phyloP scores from a whole-genome alignment of 2,329 filamentous ascomycete species.

The Penicillium sp. region DNA sequence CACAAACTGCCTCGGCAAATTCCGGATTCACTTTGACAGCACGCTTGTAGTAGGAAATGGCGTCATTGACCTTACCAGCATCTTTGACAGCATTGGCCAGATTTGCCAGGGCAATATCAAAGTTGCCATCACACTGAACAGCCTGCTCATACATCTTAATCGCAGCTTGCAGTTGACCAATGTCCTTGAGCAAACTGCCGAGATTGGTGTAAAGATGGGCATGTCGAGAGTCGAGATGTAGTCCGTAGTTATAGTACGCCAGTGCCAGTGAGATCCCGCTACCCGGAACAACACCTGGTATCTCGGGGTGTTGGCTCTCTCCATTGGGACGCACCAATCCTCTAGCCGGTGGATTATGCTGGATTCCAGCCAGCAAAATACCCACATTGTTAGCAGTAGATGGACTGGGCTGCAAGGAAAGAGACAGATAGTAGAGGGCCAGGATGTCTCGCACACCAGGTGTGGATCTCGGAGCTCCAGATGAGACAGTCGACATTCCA shows the following conservation, averaged over 20 bases:
- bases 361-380: slow-evolving; percentile 91
- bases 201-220: slow-evolving; percentile 97
- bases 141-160: slow-evolving; percentile 98
- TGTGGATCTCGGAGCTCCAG: slow-evolving; percentile 57
- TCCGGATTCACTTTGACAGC: slow-evolving; percentile 90
- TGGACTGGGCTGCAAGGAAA: slow-evolving; percentile 91
- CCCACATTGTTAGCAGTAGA: slow-evolving; percentile 98
- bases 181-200: slow-evolving; percentile 91
- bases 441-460: slow-evolving; percentile 87
- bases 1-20: slow-evolving; percentile 95
- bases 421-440: slow-evolving; percentile 88
- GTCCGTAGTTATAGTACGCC: slow-evolving; percentile 91
- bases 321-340: slow-evolving; percentile 32
- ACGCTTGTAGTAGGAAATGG: slow-evolving; percentile 85
- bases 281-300: slow-evolving; percentile 78
- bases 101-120: slow-evolving; percentile 95
- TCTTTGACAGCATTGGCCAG: slow-evolving; percentile 97
- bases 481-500: slow-evolving; percentile 74
- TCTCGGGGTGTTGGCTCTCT: slow-evolving; percentile 47
- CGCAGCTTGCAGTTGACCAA: slow-evolving; percentile 84
- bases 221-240: slow-evolving; percentile 80
- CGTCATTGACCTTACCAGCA: slow-evolving; percentile 85
- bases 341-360: slow-evolving; percentile 59
- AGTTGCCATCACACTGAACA: slow-evolving; percentile 85
- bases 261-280: slow-evolving; percentile 85